Percentiles rank a stretch among this genome's conserved stretches.
Conservation (phyloP, 495 filamentous ascomycete genomes). For the Lepraria neglecta region DNA sequence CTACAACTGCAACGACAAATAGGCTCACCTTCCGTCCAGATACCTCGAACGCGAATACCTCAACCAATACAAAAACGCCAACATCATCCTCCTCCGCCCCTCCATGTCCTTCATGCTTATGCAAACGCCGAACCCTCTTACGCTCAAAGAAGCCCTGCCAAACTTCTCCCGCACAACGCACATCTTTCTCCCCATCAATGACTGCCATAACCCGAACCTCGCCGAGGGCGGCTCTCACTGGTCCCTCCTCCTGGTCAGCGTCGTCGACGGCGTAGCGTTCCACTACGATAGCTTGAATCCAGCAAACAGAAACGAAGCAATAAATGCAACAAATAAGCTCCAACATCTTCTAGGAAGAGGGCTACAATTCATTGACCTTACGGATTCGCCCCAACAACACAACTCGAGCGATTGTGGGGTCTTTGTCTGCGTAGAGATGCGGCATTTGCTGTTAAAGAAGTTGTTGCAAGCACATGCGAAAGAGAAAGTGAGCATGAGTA, state of each 20-base stretch:
- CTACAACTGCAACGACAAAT: too few relatives aligned
- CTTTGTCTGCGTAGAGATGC: slow-evolving; percentile 91
- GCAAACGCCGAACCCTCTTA: slow-evolving; percentile 68
- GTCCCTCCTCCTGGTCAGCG: slow-evolving; percentile 84
- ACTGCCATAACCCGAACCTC: slow-evolving; percentile 64
- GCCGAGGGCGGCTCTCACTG: slow-evolving; percentile 91
- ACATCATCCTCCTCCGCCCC: slow-evolving; percentile 87
- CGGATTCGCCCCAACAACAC: slow-evolving; percentile 84
- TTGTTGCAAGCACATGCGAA: slow-evolving; percentile 68
- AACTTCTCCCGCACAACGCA: slow-evolving; percentile 79
- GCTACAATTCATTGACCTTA: slow-evolving; percentile 66
- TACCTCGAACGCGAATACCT: slow-evolving; percentile 88
- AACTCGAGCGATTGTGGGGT: slow-evolving; percentile 93
- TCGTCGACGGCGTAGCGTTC: slow-evolving; percentile 85
- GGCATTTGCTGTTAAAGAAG: slow-evolving; percentile 73
- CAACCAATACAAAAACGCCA: slow-evolving; percentile 61
- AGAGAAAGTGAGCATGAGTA: slow-evolving; percentile 88
- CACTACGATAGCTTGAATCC: slow-evolving; percentile 91
- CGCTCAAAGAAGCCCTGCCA: slow-evolving; percentile 67
- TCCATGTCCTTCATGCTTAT: slow-evolving; percentile 92
- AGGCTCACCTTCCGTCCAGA: slow-evolving; percentile 38
- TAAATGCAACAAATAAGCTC: slow-evolving; percentile 56
- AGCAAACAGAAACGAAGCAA: slow-evolving; percentile 67
- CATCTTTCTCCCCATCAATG: slow-evolving; percentile 95
- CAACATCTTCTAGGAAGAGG: slow-evolving; percentile 54